Conservation (phyloP, 176 grass and related monocot genomes). For the Poa pratensis region DNA sequence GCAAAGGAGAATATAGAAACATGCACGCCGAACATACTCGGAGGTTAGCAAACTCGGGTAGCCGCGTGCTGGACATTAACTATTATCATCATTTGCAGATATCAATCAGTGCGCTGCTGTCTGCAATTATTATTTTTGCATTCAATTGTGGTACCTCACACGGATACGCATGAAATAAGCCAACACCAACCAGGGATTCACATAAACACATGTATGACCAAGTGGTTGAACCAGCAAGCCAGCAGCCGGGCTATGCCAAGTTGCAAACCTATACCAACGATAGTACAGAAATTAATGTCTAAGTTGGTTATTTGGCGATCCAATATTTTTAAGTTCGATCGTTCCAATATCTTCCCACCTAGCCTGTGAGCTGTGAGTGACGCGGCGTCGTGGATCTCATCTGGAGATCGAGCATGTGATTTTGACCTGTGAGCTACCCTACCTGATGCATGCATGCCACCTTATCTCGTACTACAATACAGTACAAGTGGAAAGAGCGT, state of each 20-base stretch:
- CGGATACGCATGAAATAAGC: neutral
- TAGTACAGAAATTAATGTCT: neutral
- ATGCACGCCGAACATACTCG: neutral
- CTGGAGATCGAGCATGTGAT: constrained; percentile 14
- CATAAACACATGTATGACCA: neutral
- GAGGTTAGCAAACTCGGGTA: constrained; percentile 10
- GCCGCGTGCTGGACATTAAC: constrained; percentile 22
- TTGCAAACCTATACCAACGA: neutral
- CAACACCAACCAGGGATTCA: neutral
- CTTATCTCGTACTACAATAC: neutral
- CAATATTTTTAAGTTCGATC: neutral
- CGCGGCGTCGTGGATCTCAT: neutral
- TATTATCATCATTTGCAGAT: neutral
- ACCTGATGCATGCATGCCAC: constrained; percentile 11
- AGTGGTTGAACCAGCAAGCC: neutral
- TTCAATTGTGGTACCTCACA: neutral
- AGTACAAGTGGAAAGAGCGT: neutral
- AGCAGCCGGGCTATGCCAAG: neutral
- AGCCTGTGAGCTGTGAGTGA: neutral
- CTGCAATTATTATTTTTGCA: neutral
- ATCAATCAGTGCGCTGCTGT: neutral
- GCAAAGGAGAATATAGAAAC: neutral
- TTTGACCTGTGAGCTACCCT: constrained; percentile 14
- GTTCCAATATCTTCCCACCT: neutral
- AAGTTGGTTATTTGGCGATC: neutral